Percentiles rank a stretch among this genome's conserved stretches.
Conservation (phyloP, 2,329 filamentous ascomycete species). For the Alternaria alternata region DNA sequence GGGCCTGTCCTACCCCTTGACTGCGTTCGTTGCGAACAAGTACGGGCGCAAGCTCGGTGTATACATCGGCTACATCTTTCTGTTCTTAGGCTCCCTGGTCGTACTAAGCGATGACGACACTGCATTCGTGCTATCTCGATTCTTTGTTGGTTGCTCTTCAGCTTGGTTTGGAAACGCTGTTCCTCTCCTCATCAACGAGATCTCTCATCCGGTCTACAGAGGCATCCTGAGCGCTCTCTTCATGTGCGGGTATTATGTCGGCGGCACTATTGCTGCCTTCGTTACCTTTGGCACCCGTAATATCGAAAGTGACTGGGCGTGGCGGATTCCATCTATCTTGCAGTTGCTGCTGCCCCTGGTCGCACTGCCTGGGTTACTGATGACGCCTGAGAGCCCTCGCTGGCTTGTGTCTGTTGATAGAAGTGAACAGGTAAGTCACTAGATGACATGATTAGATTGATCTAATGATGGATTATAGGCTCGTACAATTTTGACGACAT, state of each 20-base stretch:
- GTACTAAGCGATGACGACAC: no score
- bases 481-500: no score
- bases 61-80: background rate
- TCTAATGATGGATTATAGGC: no score
- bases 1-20: background rate
- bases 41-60: background rate
- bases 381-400: background rate
- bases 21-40: background rate
- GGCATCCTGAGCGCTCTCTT: background rate
- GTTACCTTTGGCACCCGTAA: background rate
- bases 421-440: background rate
- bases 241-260: background rate
- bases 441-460: accelerated
- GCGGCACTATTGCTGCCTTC: background rate
- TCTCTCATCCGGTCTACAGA: background rate
- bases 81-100: no score
- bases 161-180: background rate
- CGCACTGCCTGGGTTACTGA: background rate
- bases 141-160: background rate
- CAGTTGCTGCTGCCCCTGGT: background rate
- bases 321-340: background rate
- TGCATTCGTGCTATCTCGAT: background rate
- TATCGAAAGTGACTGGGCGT: background rate
- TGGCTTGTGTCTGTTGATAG: background rate
- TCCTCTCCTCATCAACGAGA: background rate